Evolutionary conservation across 768 basidiomycete species (phyloP).

Genomic region (Boletus barrowsii): DNA sequence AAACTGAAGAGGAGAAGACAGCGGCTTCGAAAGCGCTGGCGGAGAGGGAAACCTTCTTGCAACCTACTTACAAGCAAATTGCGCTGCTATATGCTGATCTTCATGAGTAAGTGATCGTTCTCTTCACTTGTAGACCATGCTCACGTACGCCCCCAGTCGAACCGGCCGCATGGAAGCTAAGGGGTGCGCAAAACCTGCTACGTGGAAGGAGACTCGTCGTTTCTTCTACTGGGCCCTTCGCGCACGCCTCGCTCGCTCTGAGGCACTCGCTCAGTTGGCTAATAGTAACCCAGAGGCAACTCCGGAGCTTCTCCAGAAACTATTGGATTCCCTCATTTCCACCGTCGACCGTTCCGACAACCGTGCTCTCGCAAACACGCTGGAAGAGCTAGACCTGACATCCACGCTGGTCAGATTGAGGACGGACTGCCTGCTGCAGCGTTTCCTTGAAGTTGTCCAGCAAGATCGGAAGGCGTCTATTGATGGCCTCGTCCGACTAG

Average conservation of each 20-base stretch:
- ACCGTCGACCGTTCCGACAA: conserved; percentile 52
- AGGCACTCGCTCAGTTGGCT: conserved; percentile 58
- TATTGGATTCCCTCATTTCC: conserved; percentile 61
- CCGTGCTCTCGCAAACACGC: conserved; percentile 55
- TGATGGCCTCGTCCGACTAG: conserved; percentile 67
- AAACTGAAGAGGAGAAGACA: conserved; percentile 71
- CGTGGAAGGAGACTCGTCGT: conserved; percentile 87
- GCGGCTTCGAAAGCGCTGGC: conserved; percentile 65
- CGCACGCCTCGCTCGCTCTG: conserved; percentile 70
- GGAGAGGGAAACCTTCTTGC: conserved; percentile 73
- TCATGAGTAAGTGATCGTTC: conserved; percentile 69
- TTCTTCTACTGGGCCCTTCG: conserved; percentile 94
- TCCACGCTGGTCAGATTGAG: conserved; percentile 61
- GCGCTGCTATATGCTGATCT: conserved; percentile 94
- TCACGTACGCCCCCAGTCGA: conserved; percentile 52
- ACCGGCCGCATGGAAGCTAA: conserved; percentile 97
- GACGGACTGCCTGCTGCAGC: conserved; percentile 64
- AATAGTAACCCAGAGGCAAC: conserved; percentile 71
- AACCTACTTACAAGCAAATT: conserved; percentile 91
- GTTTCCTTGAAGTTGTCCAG: conserved; percentile 63
- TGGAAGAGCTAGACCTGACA: conserved; percentile 71
- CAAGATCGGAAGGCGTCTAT: conserved; percentile 77
- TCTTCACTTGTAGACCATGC: not conserved
- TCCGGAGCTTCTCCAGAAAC: conserved; percentile 59
- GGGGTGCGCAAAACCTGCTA: conserved; percentile 81